A percentile compares a stretch with the other conserved stretches of the same genome.
These are phyloP conservation scores for Colletotrichum destructivum DNA, from an alignment of 2,329 filamentous ascomycete genomes.

Conservation along the genomic window DNA sequence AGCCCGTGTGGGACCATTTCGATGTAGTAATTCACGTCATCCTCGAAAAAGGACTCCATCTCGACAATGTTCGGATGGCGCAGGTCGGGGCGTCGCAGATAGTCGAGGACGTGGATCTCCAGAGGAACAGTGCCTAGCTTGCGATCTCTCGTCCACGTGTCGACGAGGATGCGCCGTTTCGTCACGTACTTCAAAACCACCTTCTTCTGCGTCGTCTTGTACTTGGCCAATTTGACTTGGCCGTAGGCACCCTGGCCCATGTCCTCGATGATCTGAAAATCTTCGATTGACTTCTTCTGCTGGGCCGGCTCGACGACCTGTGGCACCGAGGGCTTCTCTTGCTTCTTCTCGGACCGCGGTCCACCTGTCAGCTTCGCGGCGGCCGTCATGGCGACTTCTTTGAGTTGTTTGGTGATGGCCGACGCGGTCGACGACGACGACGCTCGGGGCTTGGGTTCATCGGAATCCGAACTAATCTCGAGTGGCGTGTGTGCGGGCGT, in stretches of 20 bases:
- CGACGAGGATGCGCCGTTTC: constrained; percentile 94
- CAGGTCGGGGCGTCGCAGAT: constrained; percentile 81
- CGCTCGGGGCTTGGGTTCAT: constrained; percentile 60
- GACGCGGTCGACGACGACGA: constrained; percentile 59
- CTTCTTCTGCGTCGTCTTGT: constrained; percentile 85
- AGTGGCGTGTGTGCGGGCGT: constrained; percentile 71
- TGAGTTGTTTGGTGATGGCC: constrained; percentile 70
- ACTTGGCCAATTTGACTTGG: constrained; percentile 93
- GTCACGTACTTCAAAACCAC: constrained; percentile 98
- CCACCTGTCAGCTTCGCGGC: constrained; percentile 68
- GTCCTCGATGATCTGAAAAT: constrained; percentile 94
- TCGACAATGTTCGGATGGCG: constrained; percentile 80
- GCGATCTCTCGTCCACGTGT: constrained; percentile 97
- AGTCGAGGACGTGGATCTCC: constrained; percentile 97
- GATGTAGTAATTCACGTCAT: constrained; percentile 96
- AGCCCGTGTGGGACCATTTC: constrained; percentile 97
- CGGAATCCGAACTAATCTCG: constrained; percentile 70
- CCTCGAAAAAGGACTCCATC: constrained; percentile 82
- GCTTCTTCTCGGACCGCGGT: constrained; percentile 51
- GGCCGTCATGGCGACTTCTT: constrained; percentile 69
- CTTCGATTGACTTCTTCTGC: constrained; percentile 86
- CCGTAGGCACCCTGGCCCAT: constrained; percentile 99
- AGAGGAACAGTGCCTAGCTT: constrained; percentile 93
- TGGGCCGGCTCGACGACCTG: constrained; percentile 56
- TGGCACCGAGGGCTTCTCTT: constrained; percentile 53